Conservation (phyloP, 345 rosid species). For the Aquilaria malaccensis region DNA sequence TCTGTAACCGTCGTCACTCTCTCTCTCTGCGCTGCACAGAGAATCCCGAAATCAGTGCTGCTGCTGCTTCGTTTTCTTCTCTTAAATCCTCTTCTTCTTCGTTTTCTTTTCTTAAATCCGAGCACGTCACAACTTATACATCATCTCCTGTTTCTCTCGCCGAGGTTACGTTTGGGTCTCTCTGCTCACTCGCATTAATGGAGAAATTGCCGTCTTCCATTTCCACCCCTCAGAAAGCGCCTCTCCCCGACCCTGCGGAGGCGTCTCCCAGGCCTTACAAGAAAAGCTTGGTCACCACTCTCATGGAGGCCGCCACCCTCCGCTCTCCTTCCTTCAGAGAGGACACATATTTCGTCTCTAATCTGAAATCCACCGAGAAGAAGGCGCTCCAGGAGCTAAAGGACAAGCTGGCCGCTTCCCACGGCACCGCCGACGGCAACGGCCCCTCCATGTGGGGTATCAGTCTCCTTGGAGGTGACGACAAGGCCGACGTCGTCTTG, state of each 20-base stretch:
- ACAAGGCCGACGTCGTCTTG: conserved; percentile 71
- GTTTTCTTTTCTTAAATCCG: neutral
- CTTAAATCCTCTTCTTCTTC: conserved; percentile 1
- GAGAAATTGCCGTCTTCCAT: conserved; percentile 42
- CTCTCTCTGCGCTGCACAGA: conserved; percentile 4
- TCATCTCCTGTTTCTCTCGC: neutral
- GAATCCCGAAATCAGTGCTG: conserved; percentile 2
- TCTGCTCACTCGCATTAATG: conserved; percentile 18
- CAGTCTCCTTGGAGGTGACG: conserved; percentile 51
- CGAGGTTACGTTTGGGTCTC: conserved; percentile 18
- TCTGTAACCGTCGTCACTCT: conserved; percentile 1
- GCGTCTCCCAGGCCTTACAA: conserved; percentile 41
- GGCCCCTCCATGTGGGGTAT: conserved; percentile 66
- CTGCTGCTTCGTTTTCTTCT: neutral
- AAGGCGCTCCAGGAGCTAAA: conserved; percentile 71
- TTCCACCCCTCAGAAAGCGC: conserved; percentile 29
- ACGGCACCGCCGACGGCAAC: conserved; percentile 18
- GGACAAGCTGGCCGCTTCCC: conserved; percentile 41
- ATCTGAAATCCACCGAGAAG: conserved; percentile 68
- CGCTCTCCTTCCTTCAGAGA: conserved; percentile 70
- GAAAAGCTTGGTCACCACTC: conserved; percentile 67
- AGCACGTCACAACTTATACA: neutral
- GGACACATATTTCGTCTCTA: conserved; percentile 70
- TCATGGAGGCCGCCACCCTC: conserved; percentile 66
- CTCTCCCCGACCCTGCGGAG: conserved; percentile 17